Conservation (phyloP, 805 yeast genomes). For the Starmerella stellata region DNA sequence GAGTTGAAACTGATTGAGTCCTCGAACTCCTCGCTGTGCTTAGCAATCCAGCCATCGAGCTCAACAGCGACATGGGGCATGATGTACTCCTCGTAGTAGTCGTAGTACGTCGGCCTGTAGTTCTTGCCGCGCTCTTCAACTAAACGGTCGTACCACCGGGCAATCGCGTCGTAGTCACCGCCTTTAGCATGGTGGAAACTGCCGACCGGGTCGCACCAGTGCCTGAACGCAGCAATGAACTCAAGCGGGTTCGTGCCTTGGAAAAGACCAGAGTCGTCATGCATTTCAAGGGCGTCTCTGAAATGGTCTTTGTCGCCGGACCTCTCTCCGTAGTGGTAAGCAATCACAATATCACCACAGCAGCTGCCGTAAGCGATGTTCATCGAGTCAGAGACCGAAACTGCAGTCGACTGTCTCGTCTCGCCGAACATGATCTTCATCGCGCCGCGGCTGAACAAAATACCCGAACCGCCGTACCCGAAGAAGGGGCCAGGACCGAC, state of each 20-base stretch:
- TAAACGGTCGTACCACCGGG: constrained; percentile 20
- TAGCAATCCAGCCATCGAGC: constrained; percentile 19
- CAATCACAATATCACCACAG: too few species aligned
- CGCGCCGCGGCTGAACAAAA: constrained; percentile 22
- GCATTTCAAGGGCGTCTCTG: constrained; percentile 5
- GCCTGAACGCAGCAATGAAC: constrained; percentile 10
- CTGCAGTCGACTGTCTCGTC: too few species aligned
- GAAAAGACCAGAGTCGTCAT: constrained; percentile 9
- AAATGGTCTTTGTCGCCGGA: too few species aligned
- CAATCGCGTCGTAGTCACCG: constrained; percentile 16
- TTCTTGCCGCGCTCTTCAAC: constrained; percentile 6
- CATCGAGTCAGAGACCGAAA: too few species aligned
- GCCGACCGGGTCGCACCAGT: constrained; percentile 20
- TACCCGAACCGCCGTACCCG: constrained; percentile 28
- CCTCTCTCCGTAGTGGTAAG: too few species aligned
- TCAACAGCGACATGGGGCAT: constrained; percentile 18
- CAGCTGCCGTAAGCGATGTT: too few species aligned
- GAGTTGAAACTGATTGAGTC: too few species aligned
- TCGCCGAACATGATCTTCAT: constrained; percentile 19
- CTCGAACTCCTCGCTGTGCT: too few species aligned
- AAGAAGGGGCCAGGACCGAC: constrained; percentile 14
- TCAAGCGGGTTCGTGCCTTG: constrained; percentile 22
- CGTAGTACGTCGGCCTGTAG: constrained; percentile 14
- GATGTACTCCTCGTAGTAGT: constrained; percentile 21
- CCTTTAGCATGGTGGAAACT: constrained; percentile 22